Percentiles rank a stretch among this genome's conserved stretches.
These are phyloP conservation scores for Apophysomyces elegans DNA, from an alignment of 371 early-diverging fungal genomes.

Conservation along the genomic window DNA sequence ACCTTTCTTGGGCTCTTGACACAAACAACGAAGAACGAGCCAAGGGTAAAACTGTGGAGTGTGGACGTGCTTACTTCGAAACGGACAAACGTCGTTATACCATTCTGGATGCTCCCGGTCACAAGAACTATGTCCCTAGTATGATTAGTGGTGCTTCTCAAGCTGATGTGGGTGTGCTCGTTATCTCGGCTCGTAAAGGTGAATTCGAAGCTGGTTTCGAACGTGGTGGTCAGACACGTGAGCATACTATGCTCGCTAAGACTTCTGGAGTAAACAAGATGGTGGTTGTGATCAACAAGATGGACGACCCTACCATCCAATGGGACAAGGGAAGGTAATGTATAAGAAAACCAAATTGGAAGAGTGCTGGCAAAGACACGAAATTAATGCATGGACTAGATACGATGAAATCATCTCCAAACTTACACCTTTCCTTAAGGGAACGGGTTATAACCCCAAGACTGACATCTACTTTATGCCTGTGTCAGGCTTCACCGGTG, in stretches of 20 bases:
- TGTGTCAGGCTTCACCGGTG: slow-evolving; percentile 95
- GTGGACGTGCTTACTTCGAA: slow-evolving; percentile 97
- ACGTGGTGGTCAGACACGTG: slow-evolving; percentile 99
- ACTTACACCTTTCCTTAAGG: slow-evolving; percentile 89
- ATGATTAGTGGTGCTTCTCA: slow-evolving; percentile 99
- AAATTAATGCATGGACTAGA: slow-evolving; percentile 24
- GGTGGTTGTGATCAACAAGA: slow-evolving; percentile 96
- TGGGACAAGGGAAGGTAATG: slow-evolving; percentile 86
- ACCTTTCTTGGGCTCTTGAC: slow-evolving; percentile 97
- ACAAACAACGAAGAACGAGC: slow-evolving; percentile 95
- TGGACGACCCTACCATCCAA: slow-evolving; percentile 96
- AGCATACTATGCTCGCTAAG: slow-evolving; percentile 97
- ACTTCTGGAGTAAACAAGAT: slow-evolving; percentile 94
- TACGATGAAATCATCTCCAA: slow-evolving; percentile 91
- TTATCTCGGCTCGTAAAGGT: slow-evolving; percentile 98
- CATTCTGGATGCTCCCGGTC: slow-evolving; percentile 99
- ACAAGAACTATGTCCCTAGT: slow-evolving; percentile 99
- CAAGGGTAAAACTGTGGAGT: slow-evolving; percentile 98
- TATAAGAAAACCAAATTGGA: not conserved
- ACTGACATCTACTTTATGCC: slow-evolving; percentile 88
- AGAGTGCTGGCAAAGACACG: not conserved
- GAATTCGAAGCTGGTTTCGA: slow-evolving; percentile 99
- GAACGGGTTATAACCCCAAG: slow-evolving; percentile 92
- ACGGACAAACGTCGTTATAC: slow-evolving; percentile 94
- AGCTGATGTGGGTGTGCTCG: slow-evolving; percentile 95